Evolutionary conservation across 2,329 filamentous ascomycete genomes (phyloP), one percentile per base, ranked within the genome.

Genomic region (Pestalotiopsis sp.): DNA sequence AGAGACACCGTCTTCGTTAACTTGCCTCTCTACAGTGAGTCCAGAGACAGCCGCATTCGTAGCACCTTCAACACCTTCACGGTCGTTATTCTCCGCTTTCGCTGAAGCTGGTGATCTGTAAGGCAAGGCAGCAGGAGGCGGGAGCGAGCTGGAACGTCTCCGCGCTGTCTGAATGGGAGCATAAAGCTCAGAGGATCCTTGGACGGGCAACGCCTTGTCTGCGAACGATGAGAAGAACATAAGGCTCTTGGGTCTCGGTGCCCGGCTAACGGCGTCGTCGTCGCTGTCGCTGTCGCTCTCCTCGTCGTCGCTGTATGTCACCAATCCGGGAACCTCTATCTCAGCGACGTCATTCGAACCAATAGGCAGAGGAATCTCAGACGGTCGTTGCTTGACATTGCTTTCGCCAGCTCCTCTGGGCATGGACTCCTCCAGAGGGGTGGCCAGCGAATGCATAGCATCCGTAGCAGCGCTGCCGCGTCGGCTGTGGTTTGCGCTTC

Each of bases 301-400:
- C 65, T 92, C 91, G 14, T 91, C 90, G 68, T 93, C 90, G 68
- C 85, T 88, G 72, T 90, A 86, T 13, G 78, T 79, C 1, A 86
- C 88, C 4, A 94, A 84, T 0, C 92, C 92, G 3, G 92, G 92
- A 59, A 94, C 87, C 75, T 96, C 92, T 57, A 97, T 96, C 77
- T 97, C 93, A 60, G 91, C 87, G 7, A 95, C 81, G 75, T 97
- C 93, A 62, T 90, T 86, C 45, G 88, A 84, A 27, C 84, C 84
- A 56, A 91, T 82, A 0, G 93, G 93, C 11, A 96, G 82, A n/a
- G 93, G 90, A 70, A 95, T 87, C 56, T 85, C 83, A 6, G 88
- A 86, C 9, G 91, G 86, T 60, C 87, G 82, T 70, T 69, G 1
- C 71, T 56, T 31, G 74, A 39, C 67, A 11, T 52, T 41, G 13